Evolutionary conservation across 139 green algal genomes (phyloP), one percentile per base, ranked within the genome.

Genomic region (Dunaliella primolecta): DNA sequence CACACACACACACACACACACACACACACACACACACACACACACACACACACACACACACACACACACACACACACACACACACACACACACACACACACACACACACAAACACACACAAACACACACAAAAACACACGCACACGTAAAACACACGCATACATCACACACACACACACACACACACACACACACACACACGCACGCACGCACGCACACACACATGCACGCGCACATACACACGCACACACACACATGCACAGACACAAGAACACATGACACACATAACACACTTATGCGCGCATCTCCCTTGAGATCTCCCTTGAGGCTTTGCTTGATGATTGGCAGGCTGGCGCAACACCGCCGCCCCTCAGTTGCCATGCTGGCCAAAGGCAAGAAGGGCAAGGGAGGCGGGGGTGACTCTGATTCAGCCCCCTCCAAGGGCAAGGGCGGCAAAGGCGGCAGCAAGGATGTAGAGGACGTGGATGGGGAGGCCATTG

Each of bases 361-460:
- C n/a, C 72, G 72, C 3, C 72, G n/a, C 3, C 72, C n/a, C n/a
- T 78, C 30, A 78, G 72, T 64, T 7, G 46, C 34, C 78, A 15
- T 64, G 46, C 46, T 64, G 24, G 78, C 78, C 11, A 82, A 82
- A 35, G 78, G 78, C 29, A 64, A 64, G 20, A 82, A 82, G 78
- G 78, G 78, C 23, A 33, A 38, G 38, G 75, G 32, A 31, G 78
- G 24, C 1, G 78, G 32, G 2, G 78, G 23, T 2, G 78, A 70
- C 25, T 3, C 30, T n/a, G 1, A 64, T 15, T 64, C 79, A 25
- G 27, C 21, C 2, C 83, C 78, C 55, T 76, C 87, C 38, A 88
- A 88, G 77, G 87, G 77, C 35, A 90, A 90, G 84, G 84, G 82
- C 56, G 84, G 87, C 36, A 91, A 91, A 80, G 82, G 79, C 29